Percentiles rank a stretch among this genome's conserved stretches.
Conservation (phyloP, 306 rosid species). For the Glycine soja region DNA sequence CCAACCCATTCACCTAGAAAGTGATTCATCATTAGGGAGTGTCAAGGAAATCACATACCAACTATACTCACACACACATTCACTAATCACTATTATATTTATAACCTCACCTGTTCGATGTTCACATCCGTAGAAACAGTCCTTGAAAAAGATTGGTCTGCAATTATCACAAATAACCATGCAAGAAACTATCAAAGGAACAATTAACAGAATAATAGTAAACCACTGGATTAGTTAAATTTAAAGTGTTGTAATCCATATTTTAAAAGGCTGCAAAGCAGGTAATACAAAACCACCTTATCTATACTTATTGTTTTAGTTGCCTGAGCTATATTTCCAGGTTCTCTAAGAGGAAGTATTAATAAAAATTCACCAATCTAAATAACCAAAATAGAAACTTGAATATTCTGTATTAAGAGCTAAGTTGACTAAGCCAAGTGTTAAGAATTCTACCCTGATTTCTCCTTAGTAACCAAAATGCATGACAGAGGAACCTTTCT, state of each 20-base stretch:
- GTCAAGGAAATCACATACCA: constrained; percentile 30
- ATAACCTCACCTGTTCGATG: constrained; percentile 72
- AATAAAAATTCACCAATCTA: constrained; percentile 12
- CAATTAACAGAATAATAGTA: constrained; percentile 24
- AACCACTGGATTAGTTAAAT: constrained; percentile 13
- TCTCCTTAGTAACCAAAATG: constrained; percentile 3
- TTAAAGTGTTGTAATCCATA: background rate
- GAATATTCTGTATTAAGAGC: constrained; percentile 30
- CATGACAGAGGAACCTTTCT: background rate
- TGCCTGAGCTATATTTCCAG: constrained; percentile 2
- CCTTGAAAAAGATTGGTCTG: constrained; percentile 77
- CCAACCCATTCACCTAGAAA: constrained; percentile 66
- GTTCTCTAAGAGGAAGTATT: constrained; percentile 28
- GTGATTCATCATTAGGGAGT: constrained; percentile 29
- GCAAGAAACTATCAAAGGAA: constrained; percentile 45
- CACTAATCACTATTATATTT: constrained; percentile 8
- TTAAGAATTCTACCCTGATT: background rate
- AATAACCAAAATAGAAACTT: constrained; percentile 14
- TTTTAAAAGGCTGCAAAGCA: constrained; percentile 7
- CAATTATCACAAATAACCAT: constrained; percentile 37
- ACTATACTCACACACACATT: constrained; percentile 18
- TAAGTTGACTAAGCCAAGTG: background rate
- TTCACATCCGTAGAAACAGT: constrained; percentile 71
- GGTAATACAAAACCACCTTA: constrained; percentile 28
- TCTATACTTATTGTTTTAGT: constrained; percentile 11